These are phyloP conservation scores for Quercus variabilis DNA, from an alignment of 306 rosid species.

Conservation along the genomic window DNA sequence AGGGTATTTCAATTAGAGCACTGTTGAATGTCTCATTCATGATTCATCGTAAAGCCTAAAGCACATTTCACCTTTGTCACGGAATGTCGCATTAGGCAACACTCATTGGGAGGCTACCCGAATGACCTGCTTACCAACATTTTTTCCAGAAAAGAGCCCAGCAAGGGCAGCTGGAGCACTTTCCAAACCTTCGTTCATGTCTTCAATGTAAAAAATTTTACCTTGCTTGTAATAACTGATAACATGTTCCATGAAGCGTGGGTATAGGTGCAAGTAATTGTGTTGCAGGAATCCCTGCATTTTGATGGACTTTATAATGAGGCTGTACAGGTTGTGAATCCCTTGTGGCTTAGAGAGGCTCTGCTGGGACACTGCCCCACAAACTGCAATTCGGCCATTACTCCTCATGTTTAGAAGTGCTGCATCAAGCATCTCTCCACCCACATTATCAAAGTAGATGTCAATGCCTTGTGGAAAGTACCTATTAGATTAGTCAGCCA, in stretches of 20 bases:
- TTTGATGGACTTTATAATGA: slow-evolving; percentile 32
- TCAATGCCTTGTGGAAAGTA: slow-evolving; percentile 64
- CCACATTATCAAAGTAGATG: slow-evolving; percentile 77
- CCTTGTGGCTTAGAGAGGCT: slow-evolving; percentile 38
- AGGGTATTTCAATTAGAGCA: too few species aligned
- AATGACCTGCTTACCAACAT: slow-evolving; percentile 5
- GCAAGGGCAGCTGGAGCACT: not conserved
- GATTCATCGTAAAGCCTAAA: too few species aligned
- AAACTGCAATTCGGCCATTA: slow-evolving; percentile 46
- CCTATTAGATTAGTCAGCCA: slow-evolving; percentile 14
- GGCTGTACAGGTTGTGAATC: not conserved
- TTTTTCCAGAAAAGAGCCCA: not conserved
- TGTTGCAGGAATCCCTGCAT: slow-evolving; percentile 50
- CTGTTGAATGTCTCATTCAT: too few species aligned
- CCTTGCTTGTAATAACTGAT: not conserved
- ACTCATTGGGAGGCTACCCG: not conserved
- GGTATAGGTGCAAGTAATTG: slow-evolving; percentile 29
- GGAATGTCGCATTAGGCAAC: too few species aligned
- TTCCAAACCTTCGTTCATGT: not conserved
- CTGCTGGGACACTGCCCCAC: slow-evolving; percentile 58
- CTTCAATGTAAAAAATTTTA: not conserved
- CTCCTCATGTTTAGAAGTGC: slow-evolving; percentile 55
- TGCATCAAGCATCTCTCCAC: slow-evolving; percentile 64
- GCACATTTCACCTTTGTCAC: not conserved
- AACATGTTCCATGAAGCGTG: not conserved